A percentile compares a stretch with the other conserved stretches of the same genome.
phyloP scores from a whole-genome alignment of 2,329 filamentous ascomycete genomes.

The Penicillium sclerotigenum region DNA sequence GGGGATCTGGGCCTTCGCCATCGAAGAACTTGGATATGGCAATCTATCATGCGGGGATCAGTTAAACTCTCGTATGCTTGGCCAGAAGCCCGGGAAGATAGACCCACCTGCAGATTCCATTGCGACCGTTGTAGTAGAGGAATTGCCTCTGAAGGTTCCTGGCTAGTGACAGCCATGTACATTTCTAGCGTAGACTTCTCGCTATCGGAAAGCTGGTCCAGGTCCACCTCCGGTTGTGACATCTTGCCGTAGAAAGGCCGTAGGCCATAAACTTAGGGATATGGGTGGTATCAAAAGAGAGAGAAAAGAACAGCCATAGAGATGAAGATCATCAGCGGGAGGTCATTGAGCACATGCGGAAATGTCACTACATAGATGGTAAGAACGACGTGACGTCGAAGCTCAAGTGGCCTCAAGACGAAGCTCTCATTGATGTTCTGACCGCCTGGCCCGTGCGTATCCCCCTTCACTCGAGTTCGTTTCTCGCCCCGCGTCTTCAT shows the following conservation, averaged over 20 bases:
- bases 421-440: slow-evolving; percentile 16
- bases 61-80: slow-evolving; percentile 10
- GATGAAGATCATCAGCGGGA: background rate
- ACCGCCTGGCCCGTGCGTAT: slow-evolving; percentile 28
- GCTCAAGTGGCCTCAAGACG: slow-evolving; percentile 8
- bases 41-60: slow-evolving; percentile 58
- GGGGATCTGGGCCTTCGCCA: slow-evolving; percentile 78
- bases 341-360: slow-evolving; percentile 2
- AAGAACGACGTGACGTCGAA: slow-evolving; percentile 1
- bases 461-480: slow-evolving; percentile 24
- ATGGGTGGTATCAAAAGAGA: background rate
- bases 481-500: slow-evolving; percentile 24
- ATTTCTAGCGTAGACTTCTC: slow-evolving; percentile 86
- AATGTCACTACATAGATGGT: background rate
- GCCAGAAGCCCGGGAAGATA: background rate
- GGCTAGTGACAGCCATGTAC: slow-evolving; percentile 82
- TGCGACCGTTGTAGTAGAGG: slow-evolving; percentile 78
- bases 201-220: slow-evolving; percentile 67
- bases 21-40: slow-evolving; percentile 98
- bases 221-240: slow-evolving; percentile 50
- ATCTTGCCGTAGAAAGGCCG: slow-evolving; percentile 31
- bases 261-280: slow-evolving; percentile 22
- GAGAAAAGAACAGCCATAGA: background rate
- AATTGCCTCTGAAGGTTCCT: slow-evolving; percentile 72
- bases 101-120: slow-evolving; percentile 84